Percentiles rank a stretch among this genome's conserved stretches.
Conservation (phyloP, 306 rosid species). For the Cucumis cinereus region DNA sequence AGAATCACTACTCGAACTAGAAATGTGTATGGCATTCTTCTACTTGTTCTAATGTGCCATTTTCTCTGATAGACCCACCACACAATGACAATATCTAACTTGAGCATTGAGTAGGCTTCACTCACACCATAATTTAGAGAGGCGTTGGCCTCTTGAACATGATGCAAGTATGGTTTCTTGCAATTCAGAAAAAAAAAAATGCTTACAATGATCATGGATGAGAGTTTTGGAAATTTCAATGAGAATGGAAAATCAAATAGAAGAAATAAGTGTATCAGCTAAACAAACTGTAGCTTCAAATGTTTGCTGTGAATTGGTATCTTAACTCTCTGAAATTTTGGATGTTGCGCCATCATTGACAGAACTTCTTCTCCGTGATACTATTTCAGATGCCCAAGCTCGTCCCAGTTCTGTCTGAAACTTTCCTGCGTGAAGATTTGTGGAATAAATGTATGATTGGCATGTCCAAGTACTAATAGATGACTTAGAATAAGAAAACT, state of each 20-base stretch:
- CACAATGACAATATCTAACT: not conserved
- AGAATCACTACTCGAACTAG: too few relatives aligned
- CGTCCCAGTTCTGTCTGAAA: slow-evolving; percentile 79
- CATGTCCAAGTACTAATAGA: not conserved
- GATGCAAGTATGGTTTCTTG: not conserved
- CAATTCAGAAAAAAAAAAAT: not conserved
- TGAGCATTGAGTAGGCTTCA: not conserved
- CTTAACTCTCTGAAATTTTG: not conserved
- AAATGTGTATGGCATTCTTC: not conserved
- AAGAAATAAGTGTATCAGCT: not conserved
- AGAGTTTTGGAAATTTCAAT: not conserved
- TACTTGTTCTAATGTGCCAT: not conserved
- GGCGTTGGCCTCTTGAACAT: not conserved
- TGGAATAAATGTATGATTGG: not conserved
- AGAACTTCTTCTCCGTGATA: slow-evolving; percentile 45
- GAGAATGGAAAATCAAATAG: not conserved
- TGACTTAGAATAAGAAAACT: not conserved
- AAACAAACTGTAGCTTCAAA: not conserved
- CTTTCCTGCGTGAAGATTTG: slow-evolving; percentile 40
- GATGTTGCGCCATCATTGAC: not conserved
- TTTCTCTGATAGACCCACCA: not conserved
- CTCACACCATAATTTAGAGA: not conserved
- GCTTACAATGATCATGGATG: not conserved
- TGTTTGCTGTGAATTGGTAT: not conserved
- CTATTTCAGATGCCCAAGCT: slow-evolving; percentile 84